Evolutionary conservation across 2,329 filamentous ascomycete genomes (phyloP).

Genomic region (Lanzia echinophila): DNA sequence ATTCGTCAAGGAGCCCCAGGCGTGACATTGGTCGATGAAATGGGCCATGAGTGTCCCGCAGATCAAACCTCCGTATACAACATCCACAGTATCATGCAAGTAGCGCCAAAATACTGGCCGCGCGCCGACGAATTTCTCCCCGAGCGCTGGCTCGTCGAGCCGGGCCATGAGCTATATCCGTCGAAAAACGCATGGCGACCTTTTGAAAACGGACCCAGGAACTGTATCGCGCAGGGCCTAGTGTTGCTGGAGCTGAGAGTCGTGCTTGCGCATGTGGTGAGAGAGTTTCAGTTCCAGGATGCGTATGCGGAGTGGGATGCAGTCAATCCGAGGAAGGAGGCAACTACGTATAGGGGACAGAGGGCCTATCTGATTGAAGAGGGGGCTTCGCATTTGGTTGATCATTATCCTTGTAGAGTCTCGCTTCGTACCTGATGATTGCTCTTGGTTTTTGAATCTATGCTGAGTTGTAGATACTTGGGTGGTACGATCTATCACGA

Average conservation of each 20-base stretch:
- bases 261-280: neutral
- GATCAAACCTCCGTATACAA: slow-evolving; percentile 7
- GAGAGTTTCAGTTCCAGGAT: neutral
- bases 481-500: no score
- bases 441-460: no score
- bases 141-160: slow-evolving; percentile 38
- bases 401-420: neutral
- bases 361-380: neutral
- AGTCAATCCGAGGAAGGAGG: neutral
- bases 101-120: slow-evolving; percentile 37
- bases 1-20: slow-evolving; percentile 12
- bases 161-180: slow-evolving; percentile 32
- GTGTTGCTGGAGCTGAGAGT: slow-evolving; percentile 25
- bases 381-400: neutral
- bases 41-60: slow-evolving; percentile 11
- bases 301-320: neutral
- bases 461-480: no score
- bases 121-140: slow-evolving; percentile 41
- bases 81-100: slow-evolving; percentile 26
- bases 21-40: slow-evolving; percentile 6
- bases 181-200: slow-evolving; percentile 42
- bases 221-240: slow-evolving; percentile 50
- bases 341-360: neutral
- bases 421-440: neutral
- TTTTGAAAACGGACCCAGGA: slow-evolving; percentile 48